These are phyloP conservation scores for Leccinum colubrinum DNA, from an alignment of 1,284 basidiomycete genomes.

Conservation along the genomic window DNA sequence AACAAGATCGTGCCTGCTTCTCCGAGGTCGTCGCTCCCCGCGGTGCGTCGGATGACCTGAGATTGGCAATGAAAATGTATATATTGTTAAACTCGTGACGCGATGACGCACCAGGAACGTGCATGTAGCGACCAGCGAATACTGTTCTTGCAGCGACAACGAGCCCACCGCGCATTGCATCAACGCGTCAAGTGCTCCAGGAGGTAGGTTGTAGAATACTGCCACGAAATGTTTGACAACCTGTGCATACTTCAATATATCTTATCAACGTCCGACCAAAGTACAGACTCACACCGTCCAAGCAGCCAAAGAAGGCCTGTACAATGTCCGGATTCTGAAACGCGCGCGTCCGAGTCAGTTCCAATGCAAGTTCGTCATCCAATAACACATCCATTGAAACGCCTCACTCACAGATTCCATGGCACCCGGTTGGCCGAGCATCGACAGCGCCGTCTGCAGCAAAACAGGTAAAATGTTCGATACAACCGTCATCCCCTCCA, in stretches of 20 bases:
- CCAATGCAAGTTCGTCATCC: not conserved
- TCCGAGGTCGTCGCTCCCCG: slow-evolving; percentile 50
- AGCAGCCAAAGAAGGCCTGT: slow-evolving; percentile 82
- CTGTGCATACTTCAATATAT: slow-evolving; percentile 34
- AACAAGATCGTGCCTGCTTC: slow-evolving; percentile 52
- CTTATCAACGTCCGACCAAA: slow-evolving; percentile 1
- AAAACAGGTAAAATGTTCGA: slow-evolving; percentile 56
- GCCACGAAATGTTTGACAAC: slow-evolving; percentile 72
- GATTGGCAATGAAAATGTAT: slow-evolving; percentile 8
- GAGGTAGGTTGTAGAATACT: slow-evolving; percentile 67
- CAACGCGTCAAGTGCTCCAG: slow-evolving; percentile 65
- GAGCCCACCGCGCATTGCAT: slow-evolving; percentile 72
- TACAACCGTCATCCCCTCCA: slow-evolving; percentile 47
- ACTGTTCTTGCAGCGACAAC: slow-evolving; percentile 79
- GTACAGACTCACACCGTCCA: slow-evolving; percentile 57
- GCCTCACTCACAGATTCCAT: slow-evolving; percentile 60
- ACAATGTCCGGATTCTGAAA: slow-evolving; percentile 83
- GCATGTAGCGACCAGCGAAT: slow-evolving; percentile 80
- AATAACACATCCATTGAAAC: not conserved
- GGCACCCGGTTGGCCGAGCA: slow-evolving; percentile 55
- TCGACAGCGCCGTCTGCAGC: slow-evolving; percentile 56
- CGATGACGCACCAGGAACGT: slow-evolving; percentile 68
- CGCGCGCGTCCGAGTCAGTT: slow-evolving; percentile 10
- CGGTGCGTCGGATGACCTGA: slow-evolving; percentile 65
- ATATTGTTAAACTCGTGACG: slow-evolving; percentile 1